phyloP scores from a whole-genome alignment of 2,329 filamentous ascomycete genomes.

The Fusarium solani-melongenae region DNA sequence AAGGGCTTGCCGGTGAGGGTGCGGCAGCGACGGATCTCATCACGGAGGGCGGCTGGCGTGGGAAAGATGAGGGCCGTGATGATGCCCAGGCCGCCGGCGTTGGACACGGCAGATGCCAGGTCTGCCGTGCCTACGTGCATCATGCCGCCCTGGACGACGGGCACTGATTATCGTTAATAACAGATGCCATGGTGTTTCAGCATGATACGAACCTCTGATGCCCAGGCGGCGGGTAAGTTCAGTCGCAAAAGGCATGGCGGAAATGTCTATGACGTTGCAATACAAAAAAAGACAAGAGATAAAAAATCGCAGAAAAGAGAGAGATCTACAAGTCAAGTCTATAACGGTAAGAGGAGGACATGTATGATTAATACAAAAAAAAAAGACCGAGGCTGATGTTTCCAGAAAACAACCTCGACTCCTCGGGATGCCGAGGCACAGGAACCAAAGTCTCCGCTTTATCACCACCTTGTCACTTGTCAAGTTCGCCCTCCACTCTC shows the following conservation, averaged over 20 bases:
- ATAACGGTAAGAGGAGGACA: neutral
- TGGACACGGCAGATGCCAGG: conserved; percentile 79
- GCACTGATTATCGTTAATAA: conserved; percentile 62
- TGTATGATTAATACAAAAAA: neutral
- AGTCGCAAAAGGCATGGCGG: conserved; percentile 66
- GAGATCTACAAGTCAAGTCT: neutral
- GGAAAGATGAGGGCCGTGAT: conserved; percentile 93
- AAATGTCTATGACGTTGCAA: neutral
- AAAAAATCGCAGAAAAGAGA: neutral
- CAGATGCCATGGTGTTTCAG: neutral
- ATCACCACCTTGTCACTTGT: neutral
- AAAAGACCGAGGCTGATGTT: conserved; percentile 22
- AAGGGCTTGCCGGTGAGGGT: conserved; percentile 84
- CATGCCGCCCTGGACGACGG: conserved; percentile 88
- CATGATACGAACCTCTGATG: conserved; percentile 57
- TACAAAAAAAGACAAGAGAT: neutral
- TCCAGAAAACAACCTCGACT: neutral
- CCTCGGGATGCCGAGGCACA: conserved; percentile 36
- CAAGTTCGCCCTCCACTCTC: conserved; percentile 23
- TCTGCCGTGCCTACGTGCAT: conserved; percentile 87
- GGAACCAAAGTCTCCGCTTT: conserved; percentile 12
- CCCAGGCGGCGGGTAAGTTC: conserved; percentile 68
- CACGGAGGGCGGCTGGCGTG: conserved; percentile 88
- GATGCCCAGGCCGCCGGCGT: conserved; percentile 85
- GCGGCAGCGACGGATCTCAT: conserved; percentile 90